phyloP scores from a whole-genome alignment of 345 rosid genomes.

The Corymbia maculata region DNA sequence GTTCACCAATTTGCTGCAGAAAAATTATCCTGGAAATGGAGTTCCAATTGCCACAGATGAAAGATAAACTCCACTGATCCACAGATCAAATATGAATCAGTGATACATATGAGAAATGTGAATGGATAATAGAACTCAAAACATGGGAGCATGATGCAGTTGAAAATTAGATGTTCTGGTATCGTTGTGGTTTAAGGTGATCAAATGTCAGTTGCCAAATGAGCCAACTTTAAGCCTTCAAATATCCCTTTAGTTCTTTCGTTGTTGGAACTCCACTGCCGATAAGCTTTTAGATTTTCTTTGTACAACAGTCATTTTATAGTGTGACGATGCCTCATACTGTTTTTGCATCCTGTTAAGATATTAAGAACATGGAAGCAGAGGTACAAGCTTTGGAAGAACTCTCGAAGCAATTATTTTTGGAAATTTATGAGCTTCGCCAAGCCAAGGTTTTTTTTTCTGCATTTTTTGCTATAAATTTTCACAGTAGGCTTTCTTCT shows the following conservation, averaged over 20 bases:
- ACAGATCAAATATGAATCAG: neutral
- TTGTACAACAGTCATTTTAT: neutral
- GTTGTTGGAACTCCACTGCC: neutral
- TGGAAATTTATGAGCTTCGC: slow-evolving; percentile 97
- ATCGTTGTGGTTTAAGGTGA: neutral
- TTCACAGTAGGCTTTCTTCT: neutral
- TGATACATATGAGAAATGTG: neutral
- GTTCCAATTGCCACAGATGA: neutral
- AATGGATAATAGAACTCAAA: neutral
- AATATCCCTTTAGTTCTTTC: neutral
- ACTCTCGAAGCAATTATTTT: slow-evolving; percentile 91
- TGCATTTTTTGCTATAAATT: neutral
- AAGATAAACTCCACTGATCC: neutral
- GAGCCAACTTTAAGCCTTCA: neutral
- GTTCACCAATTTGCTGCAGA: neutral
- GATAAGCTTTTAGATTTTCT: neutral
- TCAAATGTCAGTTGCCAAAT: neutral
- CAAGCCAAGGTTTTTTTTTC: slow-evolving; percentile 68
- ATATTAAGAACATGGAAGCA: slow-evolving; percentile 76
- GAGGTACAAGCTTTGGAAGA: slow-evolving; percentile 94
- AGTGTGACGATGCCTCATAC: neutral
- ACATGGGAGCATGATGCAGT: neutral
- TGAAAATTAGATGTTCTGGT: neutral
- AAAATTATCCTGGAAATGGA: neutral
- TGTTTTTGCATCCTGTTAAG: slow-evolving; percentile 19